Evolutionary conservation across 179 eudicot genomes (phyloP).

Genomic region (Nepenthes alata): DNA sequence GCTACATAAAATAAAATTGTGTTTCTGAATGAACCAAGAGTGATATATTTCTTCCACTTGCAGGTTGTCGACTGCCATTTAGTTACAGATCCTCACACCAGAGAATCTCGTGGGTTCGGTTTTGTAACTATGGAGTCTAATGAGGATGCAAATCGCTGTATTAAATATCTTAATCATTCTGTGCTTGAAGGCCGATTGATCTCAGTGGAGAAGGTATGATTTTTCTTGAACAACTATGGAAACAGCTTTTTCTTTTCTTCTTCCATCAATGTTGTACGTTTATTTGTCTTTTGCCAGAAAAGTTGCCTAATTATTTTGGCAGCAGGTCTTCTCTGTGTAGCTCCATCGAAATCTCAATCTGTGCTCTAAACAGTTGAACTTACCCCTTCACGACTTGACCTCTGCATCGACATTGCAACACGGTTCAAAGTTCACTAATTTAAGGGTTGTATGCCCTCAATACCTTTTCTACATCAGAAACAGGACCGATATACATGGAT

Average conservation of each 20-base stretch:
- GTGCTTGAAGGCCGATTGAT: constrained; percentile 39
- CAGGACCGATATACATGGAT: constrained; percentile 25
- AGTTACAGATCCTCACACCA: constrained; percentile 37
- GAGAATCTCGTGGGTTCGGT: constrained; percentile 38
- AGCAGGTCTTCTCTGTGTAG: constrained; percentile 45
- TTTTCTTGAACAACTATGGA: neutral
- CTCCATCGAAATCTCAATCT: constrained; percentile 39
- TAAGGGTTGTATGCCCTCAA: constrained; percentile 36
- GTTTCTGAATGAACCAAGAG: no score
- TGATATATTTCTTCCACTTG: neutral
- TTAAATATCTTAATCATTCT: constrained; percentile 32
- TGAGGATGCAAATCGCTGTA: constrained; percentile 31
- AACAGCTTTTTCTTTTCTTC: neutral
- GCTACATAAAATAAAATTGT: no score
- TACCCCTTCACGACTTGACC: constrained; percentile 29
- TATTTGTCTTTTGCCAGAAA: constrained; percentile 8
- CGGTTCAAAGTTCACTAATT: constrained; percentile 31
- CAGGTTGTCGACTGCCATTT: constrained; percentile 30
- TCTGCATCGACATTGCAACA: constrained; percentile 43
- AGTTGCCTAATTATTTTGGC: constrained; percentile 39
- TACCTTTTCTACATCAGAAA: constrained; percentile 28
- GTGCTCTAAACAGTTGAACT: constrained; percentile 42
- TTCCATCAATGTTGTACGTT: constrained; percentile 4
- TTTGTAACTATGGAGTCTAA: constrained; percentile 33
- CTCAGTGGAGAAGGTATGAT: constrained; percentile 35